phyloP scores from a whole-genome alignment of 805 yeast species.

The Kregervanrija pseudodelftensis region DNA sequence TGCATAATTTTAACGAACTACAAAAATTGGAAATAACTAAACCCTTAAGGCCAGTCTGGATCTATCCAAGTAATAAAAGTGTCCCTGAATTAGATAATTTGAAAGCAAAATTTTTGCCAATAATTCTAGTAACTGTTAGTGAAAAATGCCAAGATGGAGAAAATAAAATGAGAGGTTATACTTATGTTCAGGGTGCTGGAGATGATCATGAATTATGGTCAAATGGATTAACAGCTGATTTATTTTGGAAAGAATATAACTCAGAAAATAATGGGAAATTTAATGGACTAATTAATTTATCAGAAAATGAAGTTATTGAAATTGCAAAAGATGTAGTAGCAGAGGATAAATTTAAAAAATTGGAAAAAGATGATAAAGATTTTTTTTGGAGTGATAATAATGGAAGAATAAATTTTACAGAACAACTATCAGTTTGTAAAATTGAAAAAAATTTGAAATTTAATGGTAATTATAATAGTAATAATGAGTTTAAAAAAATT shows the following conservation, averaged over 20 bases:
- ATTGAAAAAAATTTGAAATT: slow-evolving; percentile 5
- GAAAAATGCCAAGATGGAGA: slow-evolving; percentile 53
- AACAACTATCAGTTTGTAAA: slow-evolving; percentile 19
- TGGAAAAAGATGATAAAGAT: too few species aligned
- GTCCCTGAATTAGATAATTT: slow-evolving; percentile 4
- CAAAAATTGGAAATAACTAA: slow-evolving; percentile 30
- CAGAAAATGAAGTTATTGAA: slow-evolving; percentile 26
- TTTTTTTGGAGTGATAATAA: slow-evolving; percentile 1
- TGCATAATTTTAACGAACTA: slow-evolving; percentile 8
- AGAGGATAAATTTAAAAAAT: neutral
- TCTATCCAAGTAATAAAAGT: slow-evolving; percentile 43
- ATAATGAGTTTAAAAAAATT: slow-evolving; percentile 20
- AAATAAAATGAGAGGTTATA: slow-evolving; percentile 37
- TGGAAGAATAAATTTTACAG: slow-evolving; percentile 8
- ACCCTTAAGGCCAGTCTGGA: slow-evolving; percentile 64
- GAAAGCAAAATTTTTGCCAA: slow-evolving; percentile 32
- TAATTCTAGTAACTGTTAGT: slow-evolving; percentile 54
- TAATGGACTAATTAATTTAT: slow-evolving; percentile 11
- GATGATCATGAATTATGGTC: slow-evolving; percentile 93
- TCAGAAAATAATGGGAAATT: slow-evolving; percentile 20
- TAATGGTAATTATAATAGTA: neutral
- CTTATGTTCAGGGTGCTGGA: slow-evolving; percentile 88
- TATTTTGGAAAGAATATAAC: slow-evolving; percentile 43
- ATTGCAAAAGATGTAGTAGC: slow-evolving; percentile 5
- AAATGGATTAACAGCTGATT: slow-evolving; percentile 40